Base-by-base conservation (phyloP, 1,284 basidiomycete species). In the Austroboletus olivaceoglutinosus region DNA sequence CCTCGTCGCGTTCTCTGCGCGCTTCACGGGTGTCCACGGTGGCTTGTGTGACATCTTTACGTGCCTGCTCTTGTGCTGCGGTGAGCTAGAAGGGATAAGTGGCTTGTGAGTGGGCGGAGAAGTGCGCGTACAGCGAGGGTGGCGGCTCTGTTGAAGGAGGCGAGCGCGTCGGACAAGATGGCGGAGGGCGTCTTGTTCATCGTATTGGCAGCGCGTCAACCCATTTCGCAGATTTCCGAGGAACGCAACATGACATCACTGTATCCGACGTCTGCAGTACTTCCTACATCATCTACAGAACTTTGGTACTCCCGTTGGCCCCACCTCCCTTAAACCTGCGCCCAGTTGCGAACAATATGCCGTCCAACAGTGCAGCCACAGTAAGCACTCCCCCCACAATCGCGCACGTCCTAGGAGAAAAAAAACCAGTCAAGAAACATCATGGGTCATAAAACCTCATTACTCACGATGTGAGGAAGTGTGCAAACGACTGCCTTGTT, bases 301-400 rank as follows among this genome's bases (percentile, higher is more conserved):
- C 62, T 58, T 82, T 81, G 31, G 75, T 71, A 48, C 69, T 69
- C 19, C 70, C 72, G 33, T 71, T 70, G 15, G 61, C 55, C 9
- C 69, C 65, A 16, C 61, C 68, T 19, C 71, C 70, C 71, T 89
- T 91, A 50, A 91, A 61, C 33, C 75, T 78, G 51, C 80, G 78
- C 41, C 78, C 77, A 16, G 89, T 85, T 16, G 85, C 85, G 62
- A 97, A 98, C 55, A 97, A 80, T 48, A 90, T 75, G 52, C 90
- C 85, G 70, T 99, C 96, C 44, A 98, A 60, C n/a, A 99, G 76
- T 1, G 91, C 89, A 13, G 95, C 94, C 23, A 99, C 86, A 1
- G 97, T 99, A 45, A 99, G 74, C 9, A 99, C 93, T 61, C 97
- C 96, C 55, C 96, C 96, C 36, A 99, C 86, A 62, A 99, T 98